Evolutionary conservation across 2,329 filamentous ascomycete genomes (phyloP), one percentile per base, ranked within the genome.

Genomic region (Trichoderma polysporum): DNA sequence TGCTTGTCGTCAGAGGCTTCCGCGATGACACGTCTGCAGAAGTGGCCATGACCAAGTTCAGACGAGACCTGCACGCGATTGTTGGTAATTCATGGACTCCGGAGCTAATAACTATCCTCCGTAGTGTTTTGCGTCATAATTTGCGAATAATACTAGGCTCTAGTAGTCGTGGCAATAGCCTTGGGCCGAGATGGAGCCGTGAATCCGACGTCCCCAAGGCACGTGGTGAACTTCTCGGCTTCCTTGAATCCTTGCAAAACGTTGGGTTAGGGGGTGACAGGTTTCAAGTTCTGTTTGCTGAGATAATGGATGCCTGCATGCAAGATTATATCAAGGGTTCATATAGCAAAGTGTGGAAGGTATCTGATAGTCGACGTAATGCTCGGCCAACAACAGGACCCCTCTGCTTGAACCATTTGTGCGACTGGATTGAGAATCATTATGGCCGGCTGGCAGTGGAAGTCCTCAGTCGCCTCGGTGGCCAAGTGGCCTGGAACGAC

Each of bases 261-360:
- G 86, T 92, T 25, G 91, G 91, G 0, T 79, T 93, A 19, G 88
- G 88, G 1, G 90, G 89, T 29, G 88, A 91, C 72, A 83, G 81
- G 57, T 91, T 91, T 60, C 89, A 93, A 73, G 84, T 90, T 33
- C 81, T 91, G 39, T 90, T 93, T 72, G 91, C 90, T 17, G 88
- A 90, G 75, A 83, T 90, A 29, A 89, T 93, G 83, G 85, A 92
- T 73, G 79, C 79, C 39, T 82, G 89, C 67, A 88, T 93, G 82
- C 83, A 84, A 50, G 80, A 84, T 13, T 90, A 89, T 71, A 85
- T 93, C 47, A 80, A 80, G 45, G 81, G 83, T 57, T 85, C 85
- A 7, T 92, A 88, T 73, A 82, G 87, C 66, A 86, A 89, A 2
- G 82, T 88, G 56, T 93, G 91, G 87, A 69, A 74, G 66, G 53